A percentile compares a stretch with the other conserved stretches of the same genome.
Evolutionary conservation across 2,329 filamentous ascomycete species (phyloP).

Genomic region (Eurotiales sp.): DNA sequence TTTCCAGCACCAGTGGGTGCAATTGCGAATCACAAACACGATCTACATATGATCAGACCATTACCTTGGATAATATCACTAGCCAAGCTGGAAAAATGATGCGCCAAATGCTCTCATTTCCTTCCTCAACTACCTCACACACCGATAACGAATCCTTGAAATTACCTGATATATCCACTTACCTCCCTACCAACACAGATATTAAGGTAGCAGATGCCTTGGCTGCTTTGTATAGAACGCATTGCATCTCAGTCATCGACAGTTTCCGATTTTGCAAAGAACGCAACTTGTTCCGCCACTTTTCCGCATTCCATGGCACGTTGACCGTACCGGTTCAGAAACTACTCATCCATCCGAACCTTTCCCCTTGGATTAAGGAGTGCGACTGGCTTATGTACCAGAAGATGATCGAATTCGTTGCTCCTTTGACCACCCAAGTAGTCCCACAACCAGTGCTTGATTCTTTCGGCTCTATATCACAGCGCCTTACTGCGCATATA

Average conservation of each 20-base stretch:
- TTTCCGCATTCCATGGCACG: conserved; percentile 91
- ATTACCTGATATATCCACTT: conserved; percentile 81
- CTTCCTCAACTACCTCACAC: conserved; percentile 27
- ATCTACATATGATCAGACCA: conserved; percentile 26
- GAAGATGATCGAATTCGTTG: conserved; percentile 90
- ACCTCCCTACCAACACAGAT: conserved; percentile 78
- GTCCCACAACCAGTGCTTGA: conserved; percentile 84
- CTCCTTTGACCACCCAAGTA: conserved; percentile 83
- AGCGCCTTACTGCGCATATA: conserved; percentile 75
- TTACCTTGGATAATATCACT: conserved; percentile 35
- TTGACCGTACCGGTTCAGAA: conserved; percentile 96
- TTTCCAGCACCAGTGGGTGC: conserved; percentile 22
- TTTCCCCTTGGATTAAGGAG: conserved; percentile 91
- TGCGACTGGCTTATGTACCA: conserved; percentile 96
- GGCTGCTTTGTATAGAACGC: conserved; percentile 82
- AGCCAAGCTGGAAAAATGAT: conserved; percentile 37
- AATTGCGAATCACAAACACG: conserved; percentile 28
- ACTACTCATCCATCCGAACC: conserved; percentile 72
- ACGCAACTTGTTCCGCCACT: conserved; percentile 92
- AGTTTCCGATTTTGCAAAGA: conserved; percentile 95
- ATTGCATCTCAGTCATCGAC: conserved; percentile 93
- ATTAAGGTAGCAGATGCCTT: conserved; percentile 81
- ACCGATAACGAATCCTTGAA: conserved; percentile 68
- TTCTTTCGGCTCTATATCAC: conserved; percentile 81
- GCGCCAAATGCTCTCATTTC: conserved; percentile 38